Evolutionary conservation across 2,329 filamentous ascomycete species (phyloP).

Genomic region (Paecilomyces dactylethromorphus): DNA sequence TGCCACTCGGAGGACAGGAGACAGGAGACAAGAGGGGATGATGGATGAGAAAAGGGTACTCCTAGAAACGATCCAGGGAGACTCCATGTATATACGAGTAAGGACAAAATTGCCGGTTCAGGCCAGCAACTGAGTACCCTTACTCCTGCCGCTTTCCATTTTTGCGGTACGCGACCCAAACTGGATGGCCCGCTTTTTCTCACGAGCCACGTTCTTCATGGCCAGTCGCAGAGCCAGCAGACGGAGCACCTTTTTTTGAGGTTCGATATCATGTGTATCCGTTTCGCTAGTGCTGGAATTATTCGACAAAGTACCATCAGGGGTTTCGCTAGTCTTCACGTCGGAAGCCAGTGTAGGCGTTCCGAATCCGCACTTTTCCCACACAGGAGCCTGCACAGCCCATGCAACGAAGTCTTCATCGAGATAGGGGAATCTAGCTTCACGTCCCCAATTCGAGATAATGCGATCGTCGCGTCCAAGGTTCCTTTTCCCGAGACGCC

Average conservation of each 20-base stretch:
- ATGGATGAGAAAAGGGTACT: background rate
- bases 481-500: conserved; percentile 84
- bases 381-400: conserved; percentile 67
- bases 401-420: conserved; percentile 82
- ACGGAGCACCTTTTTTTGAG: conserved; percentile 74
- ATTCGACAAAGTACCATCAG: background rate
- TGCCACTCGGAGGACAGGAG: background rate
- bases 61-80: background rate
- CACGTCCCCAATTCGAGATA: conserved; percentile 81
- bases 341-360: conserved; percentile 27
- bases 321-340: background rate
- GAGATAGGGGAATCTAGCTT: conserved; percentile 83
- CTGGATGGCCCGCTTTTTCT: conserved; percentile 91
- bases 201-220: conserved; percentile 64
- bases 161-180: conserved; percentile 78
- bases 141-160: conserved; percentile 62
- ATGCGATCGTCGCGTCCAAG: conserved; percentile 88
- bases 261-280: conserved; percentile 49
- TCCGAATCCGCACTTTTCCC: conserved; percentile 86
- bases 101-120: conserved; percentile 13
- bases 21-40: background rate
- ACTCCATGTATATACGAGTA: background rate
- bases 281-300: conserved; percentile 4
- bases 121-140: conserved; percentile 55
- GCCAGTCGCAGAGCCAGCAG: conserved; percentile 69